Evolutionary conservation across 1,139 yeast genomes (phyloP), one percentile per base, ranked within the genome.

Genomic region (Hanseniaspora gamundiae): DNA sequence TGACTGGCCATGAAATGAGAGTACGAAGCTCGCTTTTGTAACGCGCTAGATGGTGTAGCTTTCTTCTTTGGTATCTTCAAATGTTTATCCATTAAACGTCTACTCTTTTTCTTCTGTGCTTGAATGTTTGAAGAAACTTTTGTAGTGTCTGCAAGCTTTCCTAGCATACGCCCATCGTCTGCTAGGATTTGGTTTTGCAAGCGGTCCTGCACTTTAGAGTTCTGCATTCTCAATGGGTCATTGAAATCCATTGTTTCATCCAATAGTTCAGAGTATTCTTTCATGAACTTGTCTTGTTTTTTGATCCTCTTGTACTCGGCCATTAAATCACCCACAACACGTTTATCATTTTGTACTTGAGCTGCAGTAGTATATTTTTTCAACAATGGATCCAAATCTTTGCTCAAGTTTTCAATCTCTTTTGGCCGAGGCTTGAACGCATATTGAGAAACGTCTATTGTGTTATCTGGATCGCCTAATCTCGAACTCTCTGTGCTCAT

Each of bases 401-500:
- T 40, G 11, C 14, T 22, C 3, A 29, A 21, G 4, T 11, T 27
- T 22, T 26, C 24, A 28, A 13, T 13, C 11, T 14, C n/a, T 19
- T 24, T 30, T 28, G 21, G n/a, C 31, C 64, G 47, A 5, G 42
- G 44, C 20, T 41, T 29, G 38, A 39, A 53, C 2, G 56, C 50
- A 19, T 46, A 50, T 1, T 47, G 41, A 6, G 54, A 46, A 6
- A 57, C 45, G 20, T 51, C 48, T 2, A 60, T 38, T 0, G 40
- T 30, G 10, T 44, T 45, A 17, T 50, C 54, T 1, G 52, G 50
- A 29, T 48, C 42, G 3, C 44, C 50, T 20, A 65, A 44, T 2
- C 33, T 9, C 10, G 61, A 49, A 22, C 52, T 57, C 1, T 57
- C 52, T 28, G 62, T 67, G 4, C 61, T 65, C 35, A 84, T 58